These are phyloP conservation scores for Coniophora puteana DNA, from an alignment of 1,284 basidiomycete genomes.

Conservation along the genomic window DNA sequence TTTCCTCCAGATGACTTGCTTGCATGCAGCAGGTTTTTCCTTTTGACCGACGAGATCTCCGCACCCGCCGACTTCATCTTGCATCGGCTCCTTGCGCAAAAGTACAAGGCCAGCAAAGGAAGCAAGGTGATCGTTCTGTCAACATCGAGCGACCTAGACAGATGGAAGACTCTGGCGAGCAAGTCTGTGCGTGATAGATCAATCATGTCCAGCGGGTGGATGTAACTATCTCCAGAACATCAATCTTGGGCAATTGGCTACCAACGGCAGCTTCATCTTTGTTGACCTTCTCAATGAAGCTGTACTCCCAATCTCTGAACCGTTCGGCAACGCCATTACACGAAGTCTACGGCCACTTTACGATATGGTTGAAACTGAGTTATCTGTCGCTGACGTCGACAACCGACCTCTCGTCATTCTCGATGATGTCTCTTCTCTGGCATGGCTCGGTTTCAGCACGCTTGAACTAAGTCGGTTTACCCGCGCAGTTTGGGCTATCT, in stretches of 20 bases:
- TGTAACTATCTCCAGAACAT: constrained; percentile 38
- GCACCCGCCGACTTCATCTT: constrained; percentile 68
- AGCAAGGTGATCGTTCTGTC: constrained; percentile 48
- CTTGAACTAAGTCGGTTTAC: constrained; percentile 50
- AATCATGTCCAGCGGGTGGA: no score
- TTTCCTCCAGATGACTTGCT: constrained; percentile 24
- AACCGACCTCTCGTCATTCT: constrained; percentile 48
- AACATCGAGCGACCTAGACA: constrained; percentile 48
- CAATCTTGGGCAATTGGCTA: constrained; percentile 43
- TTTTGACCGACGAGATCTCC: constrained; percentile 64
- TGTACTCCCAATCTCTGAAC: constrained; percentile 14
- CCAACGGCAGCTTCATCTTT: constrained; percentile 44
- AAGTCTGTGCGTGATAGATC: constrained; percentile 47
- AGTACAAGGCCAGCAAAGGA: constrained; percentile 44
- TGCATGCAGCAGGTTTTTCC: constrained; percentile 32
- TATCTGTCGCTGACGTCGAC: constrained; percentile 12
- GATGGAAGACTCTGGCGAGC: constrained; percentile 59
- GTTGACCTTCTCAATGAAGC: constrained; percentile 36
- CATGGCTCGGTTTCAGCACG: constrained; percentile 60
- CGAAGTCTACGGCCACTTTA: constrained; percentile 29
- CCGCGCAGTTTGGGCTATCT: constrained; percentile 53
- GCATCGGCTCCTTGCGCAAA: constrained; percentile 43
- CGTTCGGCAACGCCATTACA: constrained; percentile 5
- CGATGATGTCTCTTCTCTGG: constrained; percentile 60
- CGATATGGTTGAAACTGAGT: constrained; percentile 25